Base-by-base conservation (phyloP, 1,284 basidiomycete genomes). In the Fomitopsis pinicola region DNA sequence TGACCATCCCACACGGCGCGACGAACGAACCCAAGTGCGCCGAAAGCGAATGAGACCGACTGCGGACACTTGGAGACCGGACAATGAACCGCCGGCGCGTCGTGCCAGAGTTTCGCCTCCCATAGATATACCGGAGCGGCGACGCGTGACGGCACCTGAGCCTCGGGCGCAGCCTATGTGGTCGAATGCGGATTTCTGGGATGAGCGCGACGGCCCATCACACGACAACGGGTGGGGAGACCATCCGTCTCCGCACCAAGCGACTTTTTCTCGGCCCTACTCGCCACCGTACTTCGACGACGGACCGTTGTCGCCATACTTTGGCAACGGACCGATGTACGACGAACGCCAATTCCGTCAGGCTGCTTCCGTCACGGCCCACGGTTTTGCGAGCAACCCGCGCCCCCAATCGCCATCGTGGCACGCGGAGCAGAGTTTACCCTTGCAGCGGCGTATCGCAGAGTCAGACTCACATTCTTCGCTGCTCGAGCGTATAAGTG, bases 401-500 rank as follows among this genome's bases (percentile, higher is more conserved):
- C 48, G 33, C n/a, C 28, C 53, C 19, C n/a, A 33, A 22, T 8
- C 28, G 7, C 46, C 36, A 42, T 52, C 55, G 44, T 56, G 59
- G 33, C 44, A 38, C 5, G 10, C 55, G 42, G 36, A 53, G 19
- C 36, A 55, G 12, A 38, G 38, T 14, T 5, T 33, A 36, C 40
- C 9, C 30, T 10, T n/a, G 42, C 30, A 35, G 35, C 46, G 22
- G 10, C 57, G 55, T 42, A 53, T 22, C 52, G 36, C 59, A 35
- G 26, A 35, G 5, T 4, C 36, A 30, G 59, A 50, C 17, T 35
- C 26, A 38, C 36, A 28, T n/a, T 40, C 52, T 33, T 33, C 30
- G 30, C 30, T 66, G 42, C 46, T 66, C 42, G 52, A 36, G 17
- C 62, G 64, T 26, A 56, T 66, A 30, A 62, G 52, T 38, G 60